Evolutionary conservation across 306 rosid species (phyloP), one percentile per base, ranked within the genome.

Genomic region (Prunus fruticosa): DNA sequence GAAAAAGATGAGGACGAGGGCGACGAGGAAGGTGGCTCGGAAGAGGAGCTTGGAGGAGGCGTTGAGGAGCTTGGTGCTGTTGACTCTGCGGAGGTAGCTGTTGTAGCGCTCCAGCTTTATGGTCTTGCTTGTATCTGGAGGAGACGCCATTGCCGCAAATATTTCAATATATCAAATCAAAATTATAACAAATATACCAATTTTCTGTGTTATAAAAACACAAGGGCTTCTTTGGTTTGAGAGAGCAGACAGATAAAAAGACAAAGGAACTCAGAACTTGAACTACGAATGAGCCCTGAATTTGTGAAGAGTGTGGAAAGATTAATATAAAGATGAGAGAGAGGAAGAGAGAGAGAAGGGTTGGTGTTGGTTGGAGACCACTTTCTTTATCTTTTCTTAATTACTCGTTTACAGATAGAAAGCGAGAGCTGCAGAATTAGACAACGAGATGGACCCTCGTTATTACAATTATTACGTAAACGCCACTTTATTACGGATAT

Each of bases 41-140:
- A 95, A 95, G 6, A 95, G 91, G 6, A 96, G 85, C 76, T 96
- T 96, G 7, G 99, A 96, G 6, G 98, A 96, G 3, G 99, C 98
- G 71, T 84, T 88, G 2, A 96, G 76, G 20, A 96, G 92, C 67
- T 89, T 96, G 0, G 99, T 96, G 90, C 91, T 96, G 77, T 96
- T 90, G 7, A 91, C 90, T 49, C 87, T 77, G 11, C 99, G 74
- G 47, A 96, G 69, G 75, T 96, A 96, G 86, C 96, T 92, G 86
- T 96, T 92, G 82, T 96, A 96, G 5, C 98, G 86, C 69, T 96
- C 99, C 0, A 92, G 83, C 81, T 92, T 92, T 11, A 96, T 41
- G 73, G 98, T 92, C 79, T 95, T 95, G 82, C 99, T 95, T 0
- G 93, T 95, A 74, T 95, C 97, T 0, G 98, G 96, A 2, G 97